Percentiles rank a stretch among this genome's conserved stretches.
phyloP scores from a whole-genome alignment of 83 land plant species.

The Isoetes engelmannii region DNA sequence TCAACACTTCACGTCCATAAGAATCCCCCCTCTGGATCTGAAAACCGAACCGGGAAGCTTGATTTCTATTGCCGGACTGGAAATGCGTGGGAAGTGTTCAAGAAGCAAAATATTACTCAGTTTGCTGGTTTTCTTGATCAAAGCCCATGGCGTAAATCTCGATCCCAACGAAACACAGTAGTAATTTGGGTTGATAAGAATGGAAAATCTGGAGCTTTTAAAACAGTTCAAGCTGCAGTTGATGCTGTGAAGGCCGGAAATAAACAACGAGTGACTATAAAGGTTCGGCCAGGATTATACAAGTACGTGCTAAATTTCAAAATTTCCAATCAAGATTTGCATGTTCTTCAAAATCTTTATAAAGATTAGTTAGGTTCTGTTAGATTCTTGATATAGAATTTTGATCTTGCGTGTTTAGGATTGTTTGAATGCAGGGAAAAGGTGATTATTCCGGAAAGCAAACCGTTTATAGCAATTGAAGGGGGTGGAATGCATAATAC shows the following conservation, averaged over 20 bases:
- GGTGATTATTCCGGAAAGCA: conserved; percentile 36
- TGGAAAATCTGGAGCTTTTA: conserved; percentile 1
- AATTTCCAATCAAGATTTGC: background rate
- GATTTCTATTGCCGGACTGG: too few species aligned
- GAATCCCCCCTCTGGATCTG: too few species aligned
- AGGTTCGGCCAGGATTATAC: conserved; percentile 9
- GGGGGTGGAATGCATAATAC: conserved; percentile 27
- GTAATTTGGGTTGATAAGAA: conserved; percentile 6
- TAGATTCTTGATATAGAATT: background rate
- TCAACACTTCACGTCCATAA: too few species aligned
- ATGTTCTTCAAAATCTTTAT: background rate
- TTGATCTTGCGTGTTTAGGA: too few species aligned
- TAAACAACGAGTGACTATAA: conserved; percentile 5
- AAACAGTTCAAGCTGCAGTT: conserved; percentile 11
- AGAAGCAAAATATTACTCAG: too few species aligned
- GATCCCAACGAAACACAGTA: too few species aligned
- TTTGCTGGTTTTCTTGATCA: too few species aligned
- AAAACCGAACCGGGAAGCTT: too few species aligned
- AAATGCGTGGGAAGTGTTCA: too few species aligned
- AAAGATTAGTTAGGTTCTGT: background rate
- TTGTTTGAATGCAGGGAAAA: conserved; percentile 42
- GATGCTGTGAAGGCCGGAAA: conserved; percentile 9
- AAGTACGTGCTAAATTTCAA: background rate
- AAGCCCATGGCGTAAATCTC: too few species aligned
- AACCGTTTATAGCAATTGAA: conserved; percentile 51